Conservation (phyloP, 2,329 filamentous ascomycete genomes). For the Ophioceras dolichostomum region DNA sequence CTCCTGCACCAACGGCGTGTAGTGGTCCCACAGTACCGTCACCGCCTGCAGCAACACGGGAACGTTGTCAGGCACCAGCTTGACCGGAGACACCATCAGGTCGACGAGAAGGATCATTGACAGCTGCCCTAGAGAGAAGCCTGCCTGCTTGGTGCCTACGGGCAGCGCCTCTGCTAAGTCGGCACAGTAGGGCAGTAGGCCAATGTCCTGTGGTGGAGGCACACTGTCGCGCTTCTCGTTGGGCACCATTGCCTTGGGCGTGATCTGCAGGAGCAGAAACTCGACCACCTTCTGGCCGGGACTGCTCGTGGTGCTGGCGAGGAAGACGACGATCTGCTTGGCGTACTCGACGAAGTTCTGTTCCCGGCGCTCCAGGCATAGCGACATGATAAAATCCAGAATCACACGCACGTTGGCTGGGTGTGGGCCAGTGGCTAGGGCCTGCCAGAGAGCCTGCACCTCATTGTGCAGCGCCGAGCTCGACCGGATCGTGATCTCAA, state of each 20-base stretch:
- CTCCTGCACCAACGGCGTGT: constrained; percentile 87
- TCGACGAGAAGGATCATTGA: constrained; percentile 91
- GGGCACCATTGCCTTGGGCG: constrained; percentile 92
- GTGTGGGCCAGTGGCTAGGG: constrained; percentile 83
- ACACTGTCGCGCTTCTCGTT: constrained; percentile 64
- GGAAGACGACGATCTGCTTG: constrained; percentile 94
- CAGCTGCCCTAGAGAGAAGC: constrained; percentile 84
- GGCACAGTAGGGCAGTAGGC: constrained; percentile 75
- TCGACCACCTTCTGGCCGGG: constrained; percentile 86
- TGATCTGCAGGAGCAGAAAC: constrained; percentile 82
- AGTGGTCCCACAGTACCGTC: constrained; percentile 93
- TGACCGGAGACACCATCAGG: constrained; percentile 84
- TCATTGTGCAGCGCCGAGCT: constrained; percentile 86
- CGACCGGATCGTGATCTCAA: constrained; percentile 92
- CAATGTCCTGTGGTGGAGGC: constrained; percentile 60
- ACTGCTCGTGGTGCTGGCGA: constrained; percentile 66
- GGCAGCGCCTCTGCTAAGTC: constrained; percentile 71
- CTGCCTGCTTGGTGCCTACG: constrained; percentile 80
- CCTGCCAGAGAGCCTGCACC: constrained; percentile 95
- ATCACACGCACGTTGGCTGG: constrained; percentile 90
- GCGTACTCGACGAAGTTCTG: constrained; percentile 98
- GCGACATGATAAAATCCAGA: constrained; percentile 88
- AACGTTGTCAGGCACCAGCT: constrained; percentile 65
- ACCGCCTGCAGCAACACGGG: constrained; percentile 84
- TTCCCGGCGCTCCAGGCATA: constrained; percentile 86